Evolutionary conservation across 140 eudicot genomes (phyloP), one percentile per base, ranked within the genome.

Genomic region (Anethum foeniculum): DNA sequence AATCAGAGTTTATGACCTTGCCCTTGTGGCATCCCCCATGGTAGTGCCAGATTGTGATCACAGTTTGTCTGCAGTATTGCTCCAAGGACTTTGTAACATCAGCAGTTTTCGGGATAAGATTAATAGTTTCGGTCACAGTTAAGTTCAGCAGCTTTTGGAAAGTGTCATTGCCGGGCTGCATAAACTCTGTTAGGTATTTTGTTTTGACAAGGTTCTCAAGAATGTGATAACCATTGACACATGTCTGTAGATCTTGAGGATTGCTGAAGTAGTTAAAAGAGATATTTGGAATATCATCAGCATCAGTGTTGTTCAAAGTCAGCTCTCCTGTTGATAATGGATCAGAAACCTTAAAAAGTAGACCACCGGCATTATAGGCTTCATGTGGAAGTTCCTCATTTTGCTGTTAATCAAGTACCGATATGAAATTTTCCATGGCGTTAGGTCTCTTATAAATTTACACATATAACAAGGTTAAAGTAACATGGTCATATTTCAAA

Each of bases 241-340:
- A 56, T 56, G 25, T 21, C 28, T 23, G 65, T 56, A 56, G 65
- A 56, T 56, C 65, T 56, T 56, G 65, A 56, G 65, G 65, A 56
- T 56, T 21, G 65, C 65, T 56, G 28, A 56, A 56, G 65, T 56
- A 56, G 65, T 56, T 56, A 23, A 56, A 56, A 18, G 65, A 56
- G 65, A 56, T 21, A 23, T 56, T 56, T 2, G 65, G 65, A 7
- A 21, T 6, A 56, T 56, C 65, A 56, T 56, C 65, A 56, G 25
- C 65, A 21, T 56, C 7, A 56, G 65, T 56, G 65, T 23, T 56
- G 28, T 56, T 56, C 65, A 56, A 56, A 56, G 12, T 56, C 12
- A 56, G 65, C 28, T 56, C 65, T 56, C 65, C 65, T 56, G 65
- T 56, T 56, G 65, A 56, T n/a, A 56, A 56, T 56, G 65, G 65